phyloP scores from a whole-genome alignment of 2,329 filamentous ascomycete species.

The Dactylonectria estremocensis region DNA sequence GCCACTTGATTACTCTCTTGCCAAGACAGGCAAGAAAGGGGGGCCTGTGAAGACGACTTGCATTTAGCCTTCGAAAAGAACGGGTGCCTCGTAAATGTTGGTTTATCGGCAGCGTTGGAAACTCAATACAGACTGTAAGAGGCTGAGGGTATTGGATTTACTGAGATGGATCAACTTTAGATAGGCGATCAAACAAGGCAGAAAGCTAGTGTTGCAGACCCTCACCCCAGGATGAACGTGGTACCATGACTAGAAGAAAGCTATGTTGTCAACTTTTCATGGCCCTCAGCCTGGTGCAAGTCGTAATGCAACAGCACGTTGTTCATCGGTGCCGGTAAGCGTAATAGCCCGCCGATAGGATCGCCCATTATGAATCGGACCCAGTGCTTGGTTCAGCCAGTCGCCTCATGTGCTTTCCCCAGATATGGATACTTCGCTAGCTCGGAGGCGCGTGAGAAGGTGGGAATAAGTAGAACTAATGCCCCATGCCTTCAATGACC shows the following conservation, averaged over 20 bases:
- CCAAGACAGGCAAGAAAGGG: too few species aligned
- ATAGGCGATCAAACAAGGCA: neutral
- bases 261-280: neutral
- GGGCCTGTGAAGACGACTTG: too few species aligned
- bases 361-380: neutral
- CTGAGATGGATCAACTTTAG: too few species aligned
- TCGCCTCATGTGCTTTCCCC: neutral
- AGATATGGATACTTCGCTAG: neutral
- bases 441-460: slow-evolving; percentile 1
- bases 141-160: too few species aligned
- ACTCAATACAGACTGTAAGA: too few species aligned
- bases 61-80: too few species aligned
- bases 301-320: neutral
- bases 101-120: too few species aligned
- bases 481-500: slow-evolving; percentile 9
- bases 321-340: neutral
- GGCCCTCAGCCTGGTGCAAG: neutral
- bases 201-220: neutral
- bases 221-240: neutral
- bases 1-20: too few species aligned
- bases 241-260: neutral
- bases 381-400: neutral
- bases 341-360: neutral
- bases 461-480: slow-evolving; percentile 12
- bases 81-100: too few species aligned